Conservation (phyloP, 176 grass and related monocot genomes). For the Chloris gayana region DNA sequence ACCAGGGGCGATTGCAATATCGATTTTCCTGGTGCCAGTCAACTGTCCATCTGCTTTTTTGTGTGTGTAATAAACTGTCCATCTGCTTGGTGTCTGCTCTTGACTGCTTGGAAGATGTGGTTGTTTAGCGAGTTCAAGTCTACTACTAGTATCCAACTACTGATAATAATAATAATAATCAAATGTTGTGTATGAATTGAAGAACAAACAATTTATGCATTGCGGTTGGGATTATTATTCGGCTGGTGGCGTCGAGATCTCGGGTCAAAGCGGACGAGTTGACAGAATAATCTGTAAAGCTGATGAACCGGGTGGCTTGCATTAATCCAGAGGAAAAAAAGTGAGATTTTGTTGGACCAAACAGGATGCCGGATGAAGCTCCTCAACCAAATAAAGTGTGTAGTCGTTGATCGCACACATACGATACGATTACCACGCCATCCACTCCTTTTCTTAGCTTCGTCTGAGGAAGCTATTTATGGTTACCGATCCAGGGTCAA, state of each 20-base stretch:
- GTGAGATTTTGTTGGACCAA: background rate
- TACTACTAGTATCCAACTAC: too few relatives aligned
- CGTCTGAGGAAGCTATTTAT: background rate
- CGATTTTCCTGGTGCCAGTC: background rate
- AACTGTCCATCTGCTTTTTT: background rate
- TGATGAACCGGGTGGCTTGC: background rate
- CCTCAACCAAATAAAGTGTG: background rate
- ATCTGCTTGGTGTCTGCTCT: background rate
- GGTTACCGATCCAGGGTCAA: background rate
- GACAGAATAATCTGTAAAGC: background rate
- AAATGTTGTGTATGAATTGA: too few relatives aligned
- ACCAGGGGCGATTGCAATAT: too few relatives aligned
- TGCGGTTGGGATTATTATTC: background rate
- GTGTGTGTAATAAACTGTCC: too few relatives aligned
- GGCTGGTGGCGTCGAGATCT: background rate
- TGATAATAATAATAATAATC: too few relatives aligned
- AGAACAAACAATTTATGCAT: too few relatives aligned
- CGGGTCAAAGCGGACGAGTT: slow-evolving; percentile 7
- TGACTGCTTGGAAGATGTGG: background rate
- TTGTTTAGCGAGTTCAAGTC: too few relatives aligned
- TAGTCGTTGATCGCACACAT: background rate
- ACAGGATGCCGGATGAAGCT: background rate
- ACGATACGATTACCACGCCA: background rate
- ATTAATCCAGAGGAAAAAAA: background rate
- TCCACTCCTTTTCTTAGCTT: background rate